Percentiles rank a stretch among this genome's conserved stretches.
Conservation (phyloP, 2,329 filamentous ascomycete genomes). For the Fusarium sp. region DNA sequence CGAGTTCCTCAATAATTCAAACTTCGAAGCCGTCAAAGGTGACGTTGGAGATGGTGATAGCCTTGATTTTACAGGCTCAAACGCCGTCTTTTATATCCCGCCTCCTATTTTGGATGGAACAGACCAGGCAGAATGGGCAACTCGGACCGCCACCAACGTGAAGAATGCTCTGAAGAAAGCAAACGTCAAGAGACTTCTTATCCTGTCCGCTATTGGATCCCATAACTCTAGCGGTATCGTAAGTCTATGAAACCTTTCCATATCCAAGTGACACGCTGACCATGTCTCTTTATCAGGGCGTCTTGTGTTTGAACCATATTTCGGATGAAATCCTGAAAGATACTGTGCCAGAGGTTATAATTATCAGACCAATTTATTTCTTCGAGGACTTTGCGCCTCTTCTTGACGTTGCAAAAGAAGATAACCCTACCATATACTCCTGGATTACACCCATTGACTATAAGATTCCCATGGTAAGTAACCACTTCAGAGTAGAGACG, state of each 20-base stretch:
- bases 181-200: conserved; percentile 37
- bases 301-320: conserved; percentile 41
- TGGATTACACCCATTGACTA: conserved; percentile 46
- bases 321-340: conserved; percentile 38
- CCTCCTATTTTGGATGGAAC: conserved; percentile 47
- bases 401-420: conserved; percentile 36
- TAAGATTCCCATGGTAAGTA: conserved; percentile 49
- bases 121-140: conserved; percentile 43
- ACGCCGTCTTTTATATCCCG: conserved; percentile 51
- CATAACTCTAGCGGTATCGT: conserved; percentile 49
- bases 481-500: fast-evolving
- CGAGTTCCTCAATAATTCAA: conserved; percentile 45
- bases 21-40: conserved; percentile 48
- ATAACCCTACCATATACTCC: conserved; percentile 45
- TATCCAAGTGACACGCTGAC: not conserved
- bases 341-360: conserved; percentile 34
- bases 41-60: conserved; percentile 45
- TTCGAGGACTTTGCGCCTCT: conserved; percentile 39
- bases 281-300: conserved; percentile 37
- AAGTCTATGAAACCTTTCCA: not conserved
- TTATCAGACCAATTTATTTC: conserved; percentile 41
- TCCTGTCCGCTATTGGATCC: conserved; percentile 48
- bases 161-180: conserved; percentile 38
- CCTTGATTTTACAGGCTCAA: conserved; percentile 47
- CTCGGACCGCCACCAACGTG: conserved; percentile 27